A percentile compares a stretch with the other conserved stretches of the same genome.
These are phyloP conservation scores for Lodderomyces beijingensis DNA, from an alignment of 1,139 yeast genomes.

Conservation along the genomic window DNA sequence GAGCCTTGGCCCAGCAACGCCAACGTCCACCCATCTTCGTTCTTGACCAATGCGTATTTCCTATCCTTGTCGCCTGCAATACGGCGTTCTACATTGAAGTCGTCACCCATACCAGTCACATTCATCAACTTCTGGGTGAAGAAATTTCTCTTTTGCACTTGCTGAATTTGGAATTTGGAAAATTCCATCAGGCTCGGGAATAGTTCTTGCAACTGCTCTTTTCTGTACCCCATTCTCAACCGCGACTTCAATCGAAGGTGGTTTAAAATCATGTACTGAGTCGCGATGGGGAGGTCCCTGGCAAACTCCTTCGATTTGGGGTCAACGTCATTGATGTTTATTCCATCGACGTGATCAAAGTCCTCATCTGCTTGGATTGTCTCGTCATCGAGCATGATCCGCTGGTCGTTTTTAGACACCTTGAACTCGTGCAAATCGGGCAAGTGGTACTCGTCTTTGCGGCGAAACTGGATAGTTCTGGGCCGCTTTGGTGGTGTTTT, in stretches of 20 bases:
- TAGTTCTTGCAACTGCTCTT: constrained; percentile 73
- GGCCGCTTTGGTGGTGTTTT: constrained; percentile 7
- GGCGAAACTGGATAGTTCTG: constrained; percentile 21
- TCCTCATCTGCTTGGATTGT: constrained; percentile 56
- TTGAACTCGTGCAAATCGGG: constrained; percentile 54
- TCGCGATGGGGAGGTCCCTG: constrained; percentile 65
- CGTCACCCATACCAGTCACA: constrained; percentile 78
- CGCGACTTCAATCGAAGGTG: constrained; percentile 81
- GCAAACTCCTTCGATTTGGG: constrained; percentile 66
- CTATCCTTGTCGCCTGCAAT: constrained; percentile 83
- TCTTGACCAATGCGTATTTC: constrained; percentile 70
- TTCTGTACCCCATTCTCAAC: constrained; percentile 90
- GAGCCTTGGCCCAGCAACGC: constrained; percentile 48
- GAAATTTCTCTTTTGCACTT: constrained; percentile 88
- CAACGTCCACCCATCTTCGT: constrained; percentile 84
- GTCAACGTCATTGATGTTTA: constrained; percentile 66
- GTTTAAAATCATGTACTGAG: constrained; percentile 85
- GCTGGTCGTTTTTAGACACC: constrained; percentile 50
- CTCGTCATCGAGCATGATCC: constrained; percentile 68
- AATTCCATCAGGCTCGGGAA: constrained; percentile 88
- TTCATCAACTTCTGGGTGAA: constrained; percentile 85
- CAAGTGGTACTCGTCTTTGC: constrained; percentile 77
- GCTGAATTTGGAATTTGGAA: constrained; percentile 86
- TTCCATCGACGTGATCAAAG: constrained; percentile 65
- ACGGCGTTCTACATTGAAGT: constrained; percentile 47